Conservation (phyloP, 768 basidiomycete genomes). For the Trametes coccinea region DNA sequence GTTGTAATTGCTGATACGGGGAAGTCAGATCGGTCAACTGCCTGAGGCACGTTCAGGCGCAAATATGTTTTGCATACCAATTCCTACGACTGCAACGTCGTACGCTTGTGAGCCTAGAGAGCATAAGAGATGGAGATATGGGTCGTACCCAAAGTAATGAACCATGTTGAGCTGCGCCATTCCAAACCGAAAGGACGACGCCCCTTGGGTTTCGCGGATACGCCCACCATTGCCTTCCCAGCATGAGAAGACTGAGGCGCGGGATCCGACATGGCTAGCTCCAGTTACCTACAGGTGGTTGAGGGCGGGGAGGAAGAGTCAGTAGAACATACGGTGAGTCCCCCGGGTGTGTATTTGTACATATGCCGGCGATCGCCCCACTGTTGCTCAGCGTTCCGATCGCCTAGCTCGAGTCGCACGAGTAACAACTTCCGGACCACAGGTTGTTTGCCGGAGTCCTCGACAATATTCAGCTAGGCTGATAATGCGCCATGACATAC, state of each 20-base stretch:
- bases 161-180: slow-evolving; percentile 39
- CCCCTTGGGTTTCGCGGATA: neutral
- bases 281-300: no score
- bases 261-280: no score
- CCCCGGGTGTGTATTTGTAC: no score
- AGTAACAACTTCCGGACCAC: no score
- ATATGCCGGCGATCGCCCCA: no score
- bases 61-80: slow-evolving; percentile 20
- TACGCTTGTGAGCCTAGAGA: neutral
- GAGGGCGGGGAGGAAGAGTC: no score
- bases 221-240: neutral
- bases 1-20: slow-evolving; percentile 31
- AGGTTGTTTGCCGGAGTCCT: no score
- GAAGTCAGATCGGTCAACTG: neutral
- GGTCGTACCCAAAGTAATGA: slow-evolving; percentile 33
- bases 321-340: no score
- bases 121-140: neutral
- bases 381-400: no score
- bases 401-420: no score
- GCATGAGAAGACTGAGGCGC: neutral
- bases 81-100: slow-evolving; percentile 28
- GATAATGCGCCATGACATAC: no score
- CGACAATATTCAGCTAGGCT: no score
- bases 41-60: neutral
- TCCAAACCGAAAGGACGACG: slow-evolving; percentile 32